Evolutionary conservation across 2,329 filamentous ascomycete genomes (phyloP).

Genomic region (Gnomoniopsis sp.): DNA sequence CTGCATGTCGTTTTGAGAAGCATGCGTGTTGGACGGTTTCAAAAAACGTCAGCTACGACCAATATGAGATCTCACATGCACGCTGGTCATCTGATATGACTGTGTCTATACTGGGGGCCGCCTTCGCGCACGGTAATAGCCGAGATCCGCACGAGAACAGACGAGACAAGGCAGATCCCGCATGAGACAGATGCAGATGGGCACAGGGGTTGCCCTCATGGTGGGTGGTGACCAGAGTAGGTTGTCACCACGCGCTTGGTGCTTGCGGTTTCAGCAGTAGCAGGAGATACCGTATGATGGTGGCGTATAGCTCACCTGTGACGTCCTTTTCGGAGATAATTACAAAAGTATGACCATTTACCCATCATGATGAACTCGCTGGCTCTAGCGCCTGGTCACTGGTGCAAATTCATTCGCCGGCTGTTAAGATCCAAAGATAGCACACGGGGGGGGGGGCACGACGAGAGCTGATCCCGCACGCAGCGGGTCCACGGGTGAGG

Average conservation of each 20-base stretch:
- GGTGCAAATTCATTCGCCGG: neutral
- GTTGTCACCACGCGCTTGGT: neutral
- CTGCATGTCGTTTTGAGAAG: neutral
- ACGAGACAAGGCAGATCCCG: constrained; percentile 3
- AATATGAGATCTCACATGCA: constrained; percentile 6
- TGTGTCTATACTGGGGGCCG: constrained; percentile 1
- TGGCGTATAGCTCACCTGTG: no score
- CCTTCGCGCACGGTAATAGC: constrained; percentile 14
- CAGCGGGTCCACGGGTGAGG: neutral
- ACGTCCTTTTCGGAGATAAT: no score
- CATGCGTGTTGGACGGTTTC: neutral
- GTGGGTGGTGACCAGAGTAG: neutral
- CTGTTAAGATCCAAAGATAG: neutral
- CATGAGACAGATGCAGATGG: constrained; percentile 6
- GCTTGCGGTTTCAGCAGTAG: no score
- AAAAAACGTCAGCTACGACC: neutral
- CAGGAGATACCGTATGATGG: no score
- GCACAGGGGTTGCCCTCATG: neutral
- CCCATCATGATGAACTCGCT: no score
- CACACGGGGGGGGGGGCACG: neutral
- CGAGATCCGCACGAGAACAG: constrained; percentile 2
- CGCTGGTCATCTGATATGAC: constrained; percentile 14
- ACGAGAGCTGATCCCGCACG: neutral
- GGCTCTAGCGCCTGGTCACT: neutral
- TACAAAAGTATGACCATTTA: no score